Base-by-base conservation (phyloP, 129 eudicot genomes). In the Chrysanthemum makinoi region DNA sequence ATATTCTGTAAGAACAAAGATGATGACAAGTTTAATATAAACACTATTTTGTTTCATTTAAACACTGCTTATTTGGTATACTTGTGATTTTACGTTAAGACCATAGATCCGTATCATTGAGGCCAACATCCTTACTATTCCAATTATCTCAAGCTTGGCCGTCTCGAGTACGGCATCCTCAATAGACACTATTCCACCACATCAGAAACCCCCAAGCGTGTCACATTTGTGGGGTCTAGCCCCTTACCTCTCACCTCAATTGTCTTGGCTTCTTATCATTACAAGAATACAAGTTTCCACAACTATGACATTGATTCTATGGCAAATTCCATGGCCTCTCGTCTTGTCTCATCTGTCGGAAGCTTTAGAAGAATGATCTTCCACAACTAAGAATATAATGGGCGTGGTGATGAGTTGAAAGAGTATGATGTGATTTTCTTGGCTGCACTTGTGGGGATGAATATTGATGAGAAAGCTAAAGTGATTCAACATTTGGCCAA, bases 401-500 rank as follows among this genome's bases (percentile, higher is more conserved):
- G 52, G 80, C 54, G 88, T 86, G 0, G 76, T 0, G 55, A 68
- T 30, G 84, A 51, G 15, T 58, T 91, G 47, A 73, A 74, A 46
- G 77, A 80, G 9, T 91, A 85, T 50, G 95, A 87, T 11, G 95
- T 85, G 15, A 86, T 90, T 33, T 83, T 87, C 66, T 58, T 90
- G 77, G 97, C 95, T 7, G 95, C 97, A 2, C 73, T 91, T 11
- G 97, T 91, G 46, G 97, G 97, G 54, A 84, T 91, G 95, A 80
- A 86, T 59, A 80, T 68, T 35, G 85, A 83, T 26, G 89, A 81
- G 10, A 90, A 90, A 57, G 70, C 39, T 57, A 50, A 56, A 13
- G 86, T 86, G 3, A 75, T 91, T 1, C 84, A 80, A 10, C 95
- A 86, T 71, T 66, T 91, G 77, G 82, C 82, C 0, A 80, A 75